Base-by-base conservation (phyloP, 805 yeast species). In the Lipomyces orientalis region DNA sequence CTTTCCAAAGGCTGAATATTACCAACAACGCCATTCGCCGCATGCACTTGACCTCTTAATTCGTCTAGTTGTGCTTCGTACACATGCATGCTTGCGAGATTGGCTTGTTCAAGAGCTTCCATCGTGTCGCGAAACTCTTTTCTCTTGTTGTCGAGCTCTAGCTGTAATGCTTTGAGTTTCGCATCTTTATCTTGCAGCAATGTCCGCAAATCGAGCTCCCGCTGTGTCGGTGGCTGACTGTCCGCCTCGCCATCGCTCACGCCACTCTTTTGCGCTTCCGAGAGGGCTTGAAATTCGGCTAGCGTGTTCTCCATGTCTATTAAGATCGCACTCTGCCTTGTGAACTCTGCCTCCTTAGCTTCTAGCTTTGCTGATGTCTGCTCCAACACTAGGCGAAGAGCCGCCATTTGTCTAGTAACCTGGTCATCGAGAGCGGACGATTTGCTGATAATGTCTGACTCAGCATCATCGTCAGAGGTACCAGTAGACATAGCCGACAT, bases 261-360 rank as follows among this genome's bases (percentile, higher is more conserved):
- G 73, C 10, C 55, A 52, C 9, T 52, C 16, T 52, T 22, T 7
- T 16, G 34, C 35, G 57, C 62, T 29, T 68, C 70, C 14, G 69
- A 54, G 46, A 76, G 62, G 37, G 62, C 56, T 57, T 75, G 73
- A 31, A 75, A 72, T 58, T 86, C 86, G 54, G 80, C 80, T 1
- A 86, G 82, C 1, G 86, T 82, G 9, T 75, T 73, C 70, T 83
- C 84, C 71, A 86, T 75, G 33, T 86, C 88, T 60, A 78, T 76
- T 55, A 87, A 77, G 58, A 86, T 81, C n/a, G 75, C 73, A 58
- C 79, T 78, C 67, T 86, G 83, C 66, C 82, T 85, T 19, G 75
- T 76, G 72, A 86, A 77, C 61, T 79, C 79, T 10, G 65, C 64
- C 58, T 81, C 76, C 49, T 67, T 65, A 52, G 69, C 75, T 34